Base-by-base conservation (phyloP, 345 rosid species). In the Lepidium africanum region DNA sequence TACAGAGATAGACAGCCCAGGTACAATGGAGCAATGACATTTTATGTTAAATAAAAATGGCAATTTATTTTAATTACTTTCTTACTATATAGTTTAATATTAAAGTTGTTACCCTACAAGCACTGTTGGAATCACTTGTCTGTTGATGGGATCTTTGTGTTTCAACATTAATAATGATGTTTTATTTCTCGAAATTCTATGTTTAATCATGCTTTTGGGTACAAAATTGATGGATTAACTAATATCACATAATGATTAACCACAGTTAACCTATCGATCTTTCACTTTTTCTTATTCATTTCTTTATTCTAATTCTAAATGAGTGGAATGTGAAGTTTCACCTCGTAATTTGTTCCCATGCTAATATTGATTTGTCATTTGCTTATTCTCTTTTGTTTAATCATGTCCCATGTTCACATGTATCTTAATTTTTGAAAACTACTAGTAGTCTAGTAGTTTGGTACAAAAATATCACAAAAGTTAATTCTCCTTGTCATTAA, bases 181-280 rank as follows among this genome's bases (percentile, higher is more conserved):
- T 76, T 83, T 67, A 59, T 56, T 60, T 47, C 70, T 54, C 79
- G 41, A 78, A 80, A 73, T 85, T 81, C 83, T 52, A 81, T 69
- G 74, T 56, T 74, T 82, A 81, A 87, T 89, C 81, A 89, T 90
- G 85, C 57, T 51, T 76, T 67, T 69, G 82, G 82, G 80, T 79
- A 84, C 76, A 74, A 75, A 85, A 87, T 84, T 85, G 96, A 90
- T 78, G 71, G 83, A 47, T 73, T 88, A 90, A 87, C 96, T 75
- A 86, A 89, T 74, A 64, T 67, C 68, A 73, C 64, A 71, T 49
- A 72, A 65, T 74, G 73, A 74, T 60, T 74, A 74, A 79, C 59
- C 71, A 83, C 80, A 71, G 67, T 74, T 79, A 80, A 83, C 81
- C 80, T 63, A 75, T 70, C 59, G 35, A 40, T 41, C 70, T 75